phyloP scores from a whole-genome alignment of 1,284 basidiomycete genomes.

The Cystobasidiaceae sp. region DNA sequence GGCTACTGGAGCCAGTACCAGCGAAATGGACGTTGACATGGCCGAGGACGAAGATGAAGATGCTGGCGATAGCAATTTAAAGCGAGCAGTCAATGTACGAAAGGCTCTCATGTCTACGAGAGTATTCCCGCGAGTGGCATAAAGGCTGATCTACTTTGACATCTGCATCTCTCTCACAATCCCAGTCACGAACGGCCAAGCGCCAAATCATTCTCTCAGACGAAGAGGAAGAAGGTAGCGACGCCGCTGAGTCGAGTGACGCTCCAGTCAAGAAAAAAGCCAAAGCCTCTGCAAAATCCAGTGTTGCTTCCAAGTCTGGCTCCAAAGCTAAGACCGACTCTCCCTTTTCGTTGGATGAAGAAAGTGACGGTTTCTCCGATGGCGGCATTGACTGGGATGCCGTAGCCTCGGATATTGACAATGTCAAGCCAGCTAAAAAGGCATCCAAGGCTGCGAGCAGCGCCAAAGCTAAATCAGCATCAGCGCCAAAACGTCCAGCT shows the following conservation, averaged over 20 bases:
- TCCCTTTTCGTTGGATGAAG: constrained; percentile 22
- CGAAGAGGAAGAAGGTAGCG: constrained; percentile 32
- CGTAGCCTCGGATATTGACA: constrained; percentile 40
- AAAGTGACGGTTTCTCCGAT: constrained; percentile 36
- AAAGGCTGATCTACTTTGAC: background rate
- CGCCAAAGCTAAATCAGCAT: constrained; percentile 9
- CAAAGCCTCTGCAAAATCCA: constrained; percentile 1
- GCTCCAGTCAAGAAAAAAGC: constrained; percentile 18
- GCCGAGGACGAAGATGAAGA: constrained; percentile 27
- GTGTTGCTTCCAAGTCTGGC: constrained; percentile 23
- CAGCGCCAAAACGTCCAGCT: background rate
- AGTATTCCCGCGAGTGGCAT: background rate
- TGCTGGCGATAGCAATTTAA: background rate
- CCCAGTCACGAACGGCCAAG: constrained; percentile 9
- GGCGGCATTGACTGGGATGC: constrained; percentile 29
- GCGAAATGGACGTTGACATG: constrained; percentile 24
- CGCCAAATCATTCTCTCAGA: constrained; percentile 25
- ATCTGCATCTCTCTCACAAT: background rate
- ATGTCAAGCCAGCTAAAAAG: constrained; percentile 31
- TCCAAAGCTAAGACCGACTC: background rate
- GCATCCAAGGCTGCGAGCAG: background rate
- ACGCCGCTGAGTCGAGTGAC: constrained; percentile 40
- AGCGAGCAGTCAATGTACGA: background rate
- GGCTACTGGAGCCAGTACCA: background rate
- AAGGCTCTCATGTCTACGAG: background rate